A percentile compares a stretch with the other conserved stretches of the same genome.
Evolutionary conservation across 129 eudicot species (phyloP).

Genomic region (Erigeron canadensis): DNA sequence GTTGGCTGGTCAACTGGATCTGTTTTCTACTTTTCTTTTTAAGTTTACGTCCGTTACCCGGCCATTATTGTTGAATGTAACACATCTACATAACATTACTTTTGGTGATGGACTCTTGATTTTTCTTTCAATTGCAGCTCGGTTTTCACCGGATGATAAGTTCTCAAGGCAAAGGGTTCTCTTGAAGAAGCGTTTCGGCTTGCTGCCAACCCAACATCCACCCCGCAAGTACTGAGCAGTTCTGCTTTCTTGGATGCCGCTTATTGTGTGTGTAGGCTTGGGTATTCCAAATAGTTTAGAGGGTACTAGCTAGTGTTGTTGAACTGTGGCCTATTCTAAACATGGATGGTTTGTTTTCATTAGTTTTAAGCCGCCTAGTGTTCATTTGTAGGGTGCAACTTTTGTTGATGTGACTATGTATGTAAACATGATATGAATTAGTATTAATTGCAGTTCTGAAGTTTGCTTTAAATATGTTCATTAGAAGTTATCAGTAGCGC

Average conservation of each 20-base stretch:
- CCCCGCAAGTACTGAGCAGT: conserved; percentile 25
- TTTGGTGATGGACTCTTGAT: background rate
- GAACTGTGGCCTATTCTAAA: background rate
- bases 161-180: conserved; percentile 87
- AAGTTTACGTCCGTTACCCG: background rate
- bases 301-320: background rate
- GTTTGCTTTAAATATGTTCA: no score
- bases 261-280: conserved; percentile 2
- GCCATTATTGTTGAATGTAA: no score
- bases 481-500: no score
- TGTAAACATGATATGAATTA: no score
- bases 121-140: conserved; percentile 46
- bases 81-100: background rate
- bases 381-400: conserved; percentile 14
- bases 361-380: background rate
- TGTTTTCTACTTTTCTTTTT: no score
- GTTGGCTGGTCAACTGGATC: no score
- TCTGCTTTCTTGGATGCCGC: background rate
- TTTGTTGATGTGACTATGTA: no score
- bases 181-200: conserved; percentile 84
- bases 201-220: conserved; percentile 86
- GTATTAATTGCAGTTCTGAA: no score
- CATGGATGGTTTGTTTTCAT: conserved; percentile 9
- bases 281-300: conserved; percentile 3
- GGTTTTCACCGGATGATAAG: conserved; percentile 94